phyloP scores from a whole-genome alignment of 176 grass and related monocot genomes.

The Carex myosuroides region DNA sequence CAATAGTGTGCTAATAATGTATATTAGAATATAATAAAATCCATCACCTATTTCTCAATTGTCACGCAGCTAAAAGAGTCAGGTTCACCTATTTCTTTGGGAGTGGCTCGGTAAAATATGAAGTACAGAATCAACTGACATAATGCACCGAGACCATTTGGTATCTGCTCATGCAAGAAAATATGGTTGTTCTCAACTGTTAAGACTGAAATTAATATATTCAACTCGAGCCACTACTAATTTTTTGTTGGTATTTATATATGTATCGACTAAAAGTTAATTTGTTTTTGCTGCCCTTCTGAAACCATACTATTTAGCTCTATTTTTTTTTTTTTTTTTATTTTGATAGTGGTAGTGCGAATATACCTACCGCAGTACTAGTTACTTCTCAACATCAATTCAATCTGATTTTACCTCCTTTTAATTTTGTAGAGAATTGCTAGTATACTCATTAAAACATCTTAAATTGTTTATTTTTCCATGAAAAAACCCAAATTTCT shows the following conservation, averaged over 20 bases:
- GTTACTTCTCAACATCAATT: too few species aligned
- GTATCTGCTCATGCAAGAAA: slow-evolving; percentile 35
- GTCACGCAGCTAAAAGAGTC: slow-evolving; percentile 1
- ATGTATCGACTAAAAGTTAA: not conserved
- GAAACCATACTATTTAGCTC: not conserved
- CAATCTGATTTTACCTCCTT: too few species aligned
- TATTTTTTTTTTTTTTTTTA: too few species aligned
- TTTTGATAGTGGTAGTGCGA: too few species aligned
- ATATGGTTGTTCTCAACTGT: not conserved
- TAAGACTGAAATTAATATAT: not conserved
- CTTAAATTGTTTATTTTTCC: too few species aligned
- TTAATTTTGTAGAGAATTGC: too few species aligned
- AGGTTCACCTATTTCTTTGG: not conserved
- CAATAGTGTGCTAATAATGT: not conserved
- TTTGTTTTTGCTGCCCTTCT: not conserved
- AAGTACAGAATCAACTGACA: slow-evolving; percentile 60
- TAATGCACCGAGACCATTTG: slow-evolving; percentile 45
- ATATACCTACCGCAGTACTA: too few species aligned
- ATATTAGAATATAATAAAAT: not conserved
- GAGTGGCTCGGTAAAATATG: slow-evolving; percentile 41
- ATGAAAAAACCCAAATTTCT: too few species aligned
- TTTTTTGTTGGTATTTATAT: not conserved
- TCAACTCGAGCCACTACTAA: not conserved
- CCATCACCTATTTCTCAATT: not conserved
- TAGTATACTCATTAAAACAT: too few species aligned